Conservation (phyloP, 768 basidiomycete genomes). For the Pleurotus citrinopileatus region DNA sequence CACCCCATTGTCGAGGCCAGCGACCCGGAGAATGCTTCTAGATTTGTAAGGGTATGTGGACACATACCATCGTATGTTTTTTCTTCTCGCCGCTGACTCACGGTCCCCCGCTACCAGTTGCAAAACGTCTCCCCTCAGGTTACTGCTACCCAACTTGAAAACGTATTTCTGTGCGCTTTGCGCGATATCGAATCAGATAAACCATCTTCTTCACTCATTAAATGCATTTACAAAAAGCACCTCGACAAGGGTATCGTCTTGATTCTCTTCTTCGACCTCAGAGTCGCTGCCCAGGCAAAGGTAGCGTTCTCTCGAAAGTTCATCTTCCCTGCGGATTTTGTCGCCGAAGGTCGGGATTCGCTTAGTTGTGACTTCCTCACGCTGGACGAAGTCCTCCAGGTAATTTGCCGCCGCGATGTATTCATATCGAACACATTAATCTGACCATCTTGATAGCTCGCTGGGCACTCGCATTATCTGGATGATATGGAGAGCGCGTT, state of each 20-base stretch:
- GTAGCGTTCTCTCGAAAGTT: slow-evolving; percentile 18
- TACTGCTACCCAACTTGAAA: slow-evolving; percentile 22
- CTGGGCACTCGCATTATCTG: slow-evolving; percentile 52
- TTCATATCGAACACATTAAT: too few species aligned
- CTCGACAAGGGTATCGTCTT: slow-evolving; percentile 51
- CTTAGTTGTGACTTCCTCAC: slow-evolving; percentile 43
- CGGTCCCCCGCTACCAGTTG: too few species aligned
- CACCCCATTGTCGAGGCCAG: slow-evolving; percentile 13
- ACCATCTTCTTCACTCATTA: neutral
- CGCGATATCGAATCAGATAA: neutral
- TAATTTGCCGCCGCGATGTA: too few species aligned
- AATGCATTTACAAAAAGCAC: neutral
- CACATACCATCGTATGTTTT: too few species aligned
- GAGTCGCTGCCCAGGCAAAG: slow-evolving; percentile 40
- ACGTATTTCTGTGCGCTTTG: slow-evolving; percentile 15
- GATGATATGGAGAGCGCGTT: slow-evolving; percentile 53
- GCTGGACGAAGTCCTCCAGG: slow-evolving; percentile 43
- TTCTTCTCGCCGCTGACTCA: too few species aligned
- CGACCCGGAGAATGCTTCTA: slow-evolving; percentile 12
- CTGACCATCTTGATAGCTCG: slow-evolving; percentile 40
- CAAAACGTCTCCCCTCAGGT: slow-evolving; percentile 31
- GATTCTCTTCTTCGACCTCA: slow-evolving; percentile 58
- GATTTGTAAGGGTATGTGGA: slow-evolving; percentile 17
- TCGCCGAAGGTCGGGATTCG: slow-evolving; percentile 21
- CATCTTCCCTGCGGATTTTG: slow-evolving; percentile 26